Base-by-base conservation (phyloP, 768 basidiomycete species). In the Sporobolomyces phaffii region DNA sequence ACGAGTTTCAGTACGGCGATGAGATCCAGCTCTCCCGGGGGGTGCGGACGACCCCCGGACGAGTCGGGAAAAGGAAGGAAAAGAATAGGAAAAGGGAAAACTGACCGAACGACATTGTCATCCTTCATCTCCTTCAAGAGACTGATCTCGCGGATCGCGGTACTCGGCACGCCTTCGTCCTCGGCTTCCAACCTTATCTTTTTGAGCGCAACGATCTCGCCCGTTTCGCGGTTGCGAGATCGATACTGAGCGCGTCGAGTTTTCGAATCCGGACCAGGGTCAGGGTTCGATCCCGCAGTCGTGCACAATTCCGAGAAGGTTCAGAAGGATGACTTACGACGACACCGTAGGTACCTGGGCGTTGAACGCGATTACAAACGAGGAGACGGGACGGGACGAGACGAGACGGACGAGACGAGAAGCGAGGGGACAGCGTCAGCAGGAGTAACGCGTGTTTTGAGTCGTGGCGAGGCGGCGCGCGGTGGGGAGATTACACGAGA, bases 171-270 rank as follows among this genome's bases (percentile, higher is more conserved):
- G 51, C 96, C 96, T 78, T 99, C 96, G 76, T 99, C 96, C 78
- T 98, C 96, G 22, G 92, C 91, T 77, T 98, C 96, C 31, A 99
- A 85, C 44, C 96, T 82, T 77, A 99, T 98, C 83, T 99, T 99
- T 85, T 99, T 99, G 72, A 98, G 82, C 28, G 96, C 96, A 56
- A 99, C 96, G 72, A 97, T 86, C 73, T 85, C 79, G 77, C 88
- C 88, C 13, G 84, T 87, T 50, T 79, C 82, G 69, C 85, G 79
- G 77, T 98, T 93, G 72, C 86, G 84, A 44, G 94, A 94, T 79
- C 97, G 96, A 83, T 98, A 98, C 26, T 68, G 59, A 17, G 33
- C 22, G 2, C n/a, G n/a, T n/a, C n/a, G n/a, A n/a, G n/a, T n/a
- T n/a, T 2, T 11, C n/a, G 50, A 33, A n/a, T n/a, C n/a, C n/a